phyloP scores from a whole-genome alignment of 805 yeast genomes.

The Candida hungchunana region DNA sequence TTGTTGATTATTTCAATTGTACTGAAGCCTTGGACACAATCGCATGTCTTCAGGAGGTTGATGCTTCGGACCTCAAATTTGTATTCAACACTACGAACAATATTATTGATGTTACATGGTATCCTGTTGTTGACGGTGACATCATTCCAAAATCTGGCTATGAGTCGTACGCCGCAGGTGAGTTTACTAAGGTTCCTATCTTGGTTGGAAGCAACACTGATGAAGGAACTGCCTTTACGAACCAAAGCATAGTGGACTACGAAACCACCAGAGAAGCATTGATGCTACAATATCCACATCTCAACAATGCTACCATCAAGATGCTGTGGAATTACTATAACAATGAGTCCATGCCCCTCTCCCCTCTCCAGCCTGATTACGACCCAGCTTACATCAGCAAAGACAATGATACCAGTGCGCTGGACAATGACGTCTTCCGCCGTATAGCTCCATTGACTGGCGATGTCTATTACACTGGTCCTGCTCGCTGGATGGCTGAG shows the following conservation, averaged over 20 bases:
- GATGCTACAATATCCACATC: conserved; percentile 1
- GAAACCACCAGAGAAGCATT: conserved; percentile 3
- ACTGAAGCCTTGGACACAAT: conserved; percentile 10
- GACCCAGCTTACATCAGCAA: conserved; percentile 1
- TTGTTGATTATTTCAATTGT: conserved; percentile 14
- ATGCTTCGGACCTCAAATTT: conserved; percentile 5
- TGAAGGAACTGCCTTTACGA: conserved; percentile 16
- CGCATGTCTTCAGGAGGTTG: conserved; percentile 14
- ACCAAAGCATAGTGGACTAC: conserved; percentile 1
- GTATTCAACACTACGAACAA: conserved; percentile 16
- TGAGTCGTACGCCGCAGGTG: conserved; percentile 9
- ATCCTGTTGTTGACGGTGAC: conserved; percentile 19
- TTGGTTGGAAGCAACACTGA: conserved; percentile 24
- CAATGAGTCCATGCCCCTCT: conserved; percentile 4
- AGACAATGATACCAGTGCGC: conserved; percentile 3
- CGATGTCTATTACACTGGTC: conserved; percentile 13
- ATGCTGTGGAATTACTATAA: conserved; percentile 4
- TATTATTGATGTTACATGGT: conserved; percentile 1
- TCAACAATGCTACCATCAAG: conserved; percentile 10
- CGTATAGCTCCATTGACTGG: conserved; percentile 8
- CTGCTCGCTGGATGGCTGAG: conserved; percentile 12
- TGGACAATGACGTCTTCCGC: conserved; percentile 2
- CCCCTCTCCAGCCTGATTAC: conserved; percentile 17
- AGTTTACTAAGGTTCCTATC: conserved; percentile 19
- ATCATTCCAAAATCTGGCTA: conserved; percentile 14